These are phyloP conservation scores for Metschnikowia borealis DNA, from an alignment of 805 yeast species.

Conservation along the genomic window DNA sequence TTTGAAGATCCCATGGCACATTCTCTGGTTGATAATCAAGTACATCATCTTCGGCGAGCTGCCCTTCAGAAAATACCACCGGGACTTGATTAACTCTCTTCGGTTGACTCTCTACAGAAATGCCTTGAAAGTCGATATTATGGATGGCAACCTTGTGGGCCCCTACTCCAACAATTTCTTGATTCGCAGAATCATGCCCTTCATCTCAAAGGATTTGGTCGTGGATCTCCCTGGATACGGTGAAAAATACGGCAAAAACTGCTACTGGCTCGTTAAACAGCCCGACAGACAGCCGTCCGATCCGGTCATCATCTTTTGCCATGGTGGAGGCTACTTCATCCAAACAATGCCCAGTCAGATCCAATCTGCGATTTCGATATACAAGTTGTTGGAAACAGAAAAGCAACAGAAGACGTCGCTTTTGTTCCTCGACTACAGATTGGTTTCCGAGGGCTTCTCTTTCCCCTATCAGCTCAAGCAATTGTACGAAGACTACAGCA, in stretches of 20 bases:
- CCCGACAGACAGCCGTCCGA: constrained; percentile 22
- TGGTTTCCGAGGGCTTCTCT: constrained; percentile 27
- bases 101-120: constrained; percentile 13
- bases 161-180: constrained; percentile 16
- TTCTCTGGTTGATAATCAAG: constrained; percentile 12
- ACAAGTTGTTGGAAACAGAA: constrained; percentile 25
- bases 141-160: constrained; percentile 11
- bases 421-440: constrained; percentile 29
- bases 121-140: constrained; percentile 12
- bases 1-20: constrained; percentile 13
- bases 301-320: constrained; percentile 32
- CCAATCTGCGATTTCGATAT: constrained; percentile 25
- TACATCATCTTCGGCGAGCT: constrained; percentile 17
- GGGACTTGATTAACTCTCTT: constrained; percentile 12
- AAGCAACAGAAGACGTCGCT: constrained; percentile 21
- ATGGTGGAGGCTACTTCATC: constrained; percentile 40
- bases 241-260: constrained; percentile 24
- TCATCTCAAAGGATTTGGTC: constrained; percentile 7
- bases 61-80: constrained; percentile 13
- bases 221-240: constrained; percentile 28
- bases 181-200: constrained; percentile 11
- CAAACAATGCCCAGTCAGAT: constrained; percentile 30
- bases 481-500: constrained; percentile 24
- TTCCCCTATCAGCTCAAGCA: constrained; percentile 34
- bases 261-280: constrained; percentile 33